Conservation (phyloP, 164 flowering plant species). For the Vitis vinifera region ASM3070453v1 NC_081809.1:9123001-9123500, state of each 20-base stretch:
- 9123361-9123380: slow-evolving; percentile 75
- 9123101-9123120: neutral
- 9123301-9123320: slow-evolving; percentile 55
- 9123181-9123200: too few species aligned
- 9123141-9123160: too few species aligned
- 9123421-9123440: slow-evolving; percentile 14
- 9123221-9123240: slow-evolving; percentile 66
- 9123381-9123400: slow-evolving; percentile 80
- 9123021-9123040: slow-evolving; percentile 81
- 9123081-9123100: too few species aligned
- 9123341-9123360: slow-evolving; percentile 56
- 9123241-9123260: slow-evolving; percentile 73
- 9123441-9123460: neutral
- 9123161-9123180: too few species aligned
- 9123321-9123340: slow-evolving; percentile 77
- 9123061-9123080: slow-evolving; percentile 36
- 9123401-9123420: slow-evolving; percentile 99
- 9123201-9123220: too few species aligned
- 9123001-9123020: slow-evolving; percentile 83
- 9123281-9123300: slow-evolving; percentile 64
- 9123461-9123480: neutral
- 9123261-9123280: slow-evolving; percentile 57
- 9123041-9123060: slow-evolving; percentile 77
- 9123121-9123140: neutral
- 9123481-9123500: too few species aligned